A percentile compares a stretch with the other conserved stretches of the same genome.
Evolutionary conservation across 192 early-diverging fungal genomes (phyloP).

Genomic region (Geranomyces variabilis): DNA sequence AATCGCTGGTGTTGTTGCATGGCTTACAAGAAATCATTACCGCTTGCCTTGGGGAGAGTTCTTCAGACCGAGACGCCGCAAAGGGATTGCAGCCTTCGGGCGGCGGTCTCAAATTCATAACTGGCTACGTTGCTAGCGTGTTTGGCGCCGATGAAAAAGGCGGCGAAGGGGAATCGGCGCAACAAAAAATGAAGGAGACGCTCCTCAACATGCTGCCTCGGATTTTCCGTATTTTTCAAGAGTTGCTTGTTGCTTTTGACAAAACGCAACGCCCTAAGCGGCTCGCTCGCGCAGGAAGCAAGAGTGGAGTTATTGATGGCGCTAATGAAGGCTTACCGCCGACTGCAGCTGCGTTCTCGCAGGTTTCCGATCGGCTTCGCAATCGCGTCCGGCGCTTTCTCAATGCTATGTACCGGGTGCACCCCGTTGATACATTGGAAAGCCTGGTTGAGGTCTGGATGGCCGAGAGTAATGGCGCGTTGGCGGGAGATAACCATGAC

Average conservation of each 20-base stretch:
- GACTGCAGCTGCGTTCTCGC: slow-evolving; percentile 44
- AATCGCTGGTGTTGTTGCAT: slow-evolving; percentile 55
- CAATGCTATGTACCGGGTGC: slow-evolving; percentile 54
- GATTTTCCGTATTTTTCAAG: slow-evolving; percentile 31
- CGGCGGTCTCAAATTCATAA: slow-evolving; percentile 21
- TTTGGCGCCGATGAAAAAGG: slow-evolving; percentile 13
- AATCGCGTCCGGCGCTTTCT: slow-evolving; percentile 56
- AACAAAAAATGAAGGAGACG: slow-evolving; percentile 29
- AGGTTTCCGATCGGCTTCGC: slow-evolving; percentile 46
- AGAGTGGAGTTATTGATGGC: background rate
- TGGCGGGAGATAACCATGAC: background rate
- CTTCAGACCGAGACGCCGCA: slow-evolving; percentile 6
- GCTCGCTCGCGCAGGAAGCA: background rate
- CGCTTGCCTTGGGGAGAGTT: slow-evolving; percentile 53
- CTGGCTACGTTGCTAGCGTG: slow-evolving; percentile 33
- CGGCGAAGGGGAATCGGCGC: slow-evolving; percentile 4
- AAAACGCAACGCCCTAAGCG: background rate
- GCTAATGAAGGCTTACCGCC: background rate
- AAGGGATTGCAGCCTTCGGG: slow-evolving; percentile 5
- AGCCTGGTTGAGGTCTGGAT: slow-evolving; percentile 69
- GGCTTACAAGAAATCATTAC: slow-evolving; percentile 62
- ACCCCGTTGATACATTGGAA: slow-evolving; percentile 63
- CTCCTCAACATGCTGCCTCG: slow-evolving; percentile 39
- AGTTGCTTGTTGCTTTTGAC: slow-evolving; percentile 33
- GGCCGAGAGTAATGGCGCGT: slow-evolving; percentile 31